phyloP scores from a whole-genome alignment of 768 basidiomycete genomes.

The Podaxis sp. region DNA sequence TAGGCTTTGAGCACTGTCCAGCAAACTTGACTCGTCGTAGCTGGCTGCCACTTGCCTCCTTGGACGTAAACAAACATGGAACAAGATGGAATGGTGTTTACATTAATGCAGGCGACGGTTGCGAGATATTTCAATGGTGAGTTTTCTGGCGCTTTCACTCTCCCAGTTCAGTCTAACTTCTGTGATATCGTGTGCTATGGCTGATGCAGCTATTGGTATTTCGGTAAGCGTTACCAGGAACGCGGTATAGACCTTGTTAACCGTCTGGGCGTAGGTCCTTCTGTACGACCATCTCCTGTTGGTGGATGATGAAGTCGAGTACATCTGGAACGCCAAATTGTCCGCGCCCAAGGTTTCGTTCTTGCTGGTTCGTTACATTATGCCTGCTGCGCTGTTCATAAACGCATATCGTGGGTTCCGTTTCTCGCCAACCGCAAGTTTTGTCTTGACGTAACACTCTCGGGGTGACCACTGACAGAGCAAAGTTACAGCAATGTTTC shows the following conservation, averaged over 20 bases:
- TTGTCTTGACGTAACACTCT: not conserved
- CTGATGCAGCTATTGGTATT: slow-evolving; percentile 4
- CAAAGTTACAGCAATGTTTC: slow-evolving; percentile 3
- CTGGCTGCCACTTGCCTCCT: not conserved
- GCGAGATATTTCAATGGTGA: slow-evolving; percentile 7
- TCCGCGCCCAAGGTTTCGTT: slow-evolving; percentile 6
- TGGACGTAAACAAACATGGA: not conserved
- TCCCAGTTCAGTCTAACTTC: not conserved
- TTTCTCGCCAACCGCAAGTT: not conserved
- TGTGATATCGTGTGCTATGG: too few species aligned
- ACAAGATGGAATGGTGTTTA: not conserved
- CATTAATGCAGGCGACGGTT: not conserved
- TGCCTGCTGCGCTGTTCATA: slow-evolving; percentile 6
- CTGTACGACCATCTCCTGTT: slow-evolving; percentile 5
- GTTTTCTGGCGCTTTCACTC: not conserved
- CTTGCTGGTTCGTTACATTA: slow-evolving; percentile 4
- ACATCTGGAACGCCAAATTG: slow-evolving; percentile 2
- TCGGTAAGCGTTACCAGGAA: not conserved
- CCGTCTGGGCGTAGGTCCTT: not conserved
- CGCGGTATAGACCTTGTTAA: not conserved
- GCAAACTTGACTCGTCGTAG: not conserved
- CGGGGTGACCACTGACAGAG: not conserved
- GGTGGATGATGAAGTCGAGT: slow-evolving; percentile 9
- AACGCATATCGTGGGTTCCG: slow-evolving; percentile 5
- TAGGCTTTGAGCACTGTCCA: not conserved